Evolutionary conservation across 257 asterid genomes (phyloP).

Genomic region (Pogostemon cablin): DNA sequence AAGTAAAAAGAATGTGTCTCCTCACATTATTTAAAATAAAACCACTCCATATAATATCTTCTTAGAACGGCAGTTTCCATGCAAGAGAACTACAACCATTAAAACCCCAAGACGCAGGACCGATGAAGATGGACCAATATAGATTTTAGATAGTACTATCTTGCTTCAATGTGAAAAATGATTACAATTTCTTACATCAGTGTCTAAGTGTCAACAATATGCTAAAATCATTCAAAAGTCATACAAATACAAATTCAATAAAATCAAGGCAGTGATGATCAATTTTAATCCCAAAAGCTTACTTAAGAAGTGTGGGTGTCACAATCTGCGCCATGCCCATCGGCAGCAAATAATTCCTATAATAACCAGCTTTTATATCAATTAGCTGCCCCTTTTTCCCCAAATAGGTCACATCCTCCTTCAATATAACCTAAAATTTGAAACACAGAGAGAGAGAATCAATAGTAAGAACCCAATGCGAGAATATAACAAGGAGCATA

Average conservation of each 20-base stretch:
- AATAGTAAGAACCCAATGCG: background rate
- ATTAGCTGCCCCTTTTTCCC: constrained; percentile 87
- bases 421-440: constrained; percentile 68
- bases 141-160: background rate
- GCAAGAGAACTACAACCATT: background rate
- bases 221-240: background rate
- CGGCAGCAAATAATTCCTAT: constrained; percentile 75
- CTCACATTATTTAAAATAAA: no score
- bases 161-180: background rate
- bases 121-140: background rate
- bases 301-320: constrained; percentile 75
- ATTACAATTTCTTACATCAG: background rate
- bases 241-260: background rate
- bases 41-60: no score
- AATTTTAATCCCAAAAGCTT: constrained; percentile 28
- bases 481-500: background rate
- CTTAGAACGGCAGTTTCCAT: no score
- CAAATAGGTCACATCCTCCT: constrained; percentile 76
- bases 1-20: no score
- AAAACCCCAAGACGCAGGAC: background rate
- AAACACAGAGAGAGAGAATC: background rate
- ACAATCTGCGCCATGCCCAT: constrained; percentile 82
- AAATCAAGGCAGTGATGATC: background rate
- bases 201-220: background rate
- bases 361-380: constrained; percentile 89